Percentiles rank a stretch among this genome's conserved stretches.
phyloP scores from a whole-genome alignment of 2,329 filamentous ascomycete genomes.

The Tolypocladium pustulatum region DNA sequence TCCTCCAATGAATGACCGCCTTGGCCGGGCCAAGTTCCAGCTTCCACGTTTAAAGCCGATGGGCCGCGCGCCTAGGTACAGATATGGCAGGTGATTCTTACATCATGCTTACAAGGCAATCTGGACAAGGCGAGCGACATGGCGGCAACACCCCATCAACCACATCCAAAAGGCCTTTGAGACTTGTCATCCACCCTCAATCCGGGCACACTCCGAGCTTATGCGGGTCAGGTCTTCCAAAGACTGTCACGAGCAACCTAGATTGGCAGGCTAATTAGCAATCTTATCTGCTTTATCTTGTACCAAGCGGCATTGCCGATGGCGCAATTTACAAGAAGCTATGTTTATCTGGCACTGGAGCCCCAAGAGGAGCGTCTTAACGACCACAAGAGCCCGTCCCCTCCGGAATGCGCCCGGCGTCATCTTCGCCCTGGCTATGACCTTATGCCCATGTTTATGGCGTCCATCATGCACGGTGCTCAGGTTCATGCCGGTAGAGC shows the following conservation, averaged over 20 bases:
- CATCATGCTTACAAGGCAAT: not conserved
- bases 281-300: not conserved
- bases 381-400: too few species aligned
- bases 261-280: not conserved
- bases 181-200: not conserved
- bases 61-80: not conserved
- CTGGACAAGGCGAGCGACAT: not conserved
- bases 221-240: not conserved
- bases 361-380: not conserved
- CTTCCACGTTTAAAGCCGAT: not conserved
- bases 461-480: not conserved
- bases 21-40: not conserved
- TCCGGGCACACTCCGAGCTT: not conserved
- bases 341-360: not conserved
- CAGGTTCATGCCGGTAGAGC: not conserved
- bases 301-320: not conserved
- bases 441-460: not conserved
- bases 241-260: not conserved
- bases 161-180: not conserved
- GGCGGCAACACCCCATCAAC: not conserved
- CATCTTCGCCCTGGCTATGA: too few species aligned
- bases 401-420: too few species aligned
- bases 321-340: not conserved
- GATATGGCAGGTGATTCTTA: not conserved
- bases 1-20: not conserved